phyloP scores from a whole-genome alignment of 441 rosid species.

The Melastoma candidum region DNA sequence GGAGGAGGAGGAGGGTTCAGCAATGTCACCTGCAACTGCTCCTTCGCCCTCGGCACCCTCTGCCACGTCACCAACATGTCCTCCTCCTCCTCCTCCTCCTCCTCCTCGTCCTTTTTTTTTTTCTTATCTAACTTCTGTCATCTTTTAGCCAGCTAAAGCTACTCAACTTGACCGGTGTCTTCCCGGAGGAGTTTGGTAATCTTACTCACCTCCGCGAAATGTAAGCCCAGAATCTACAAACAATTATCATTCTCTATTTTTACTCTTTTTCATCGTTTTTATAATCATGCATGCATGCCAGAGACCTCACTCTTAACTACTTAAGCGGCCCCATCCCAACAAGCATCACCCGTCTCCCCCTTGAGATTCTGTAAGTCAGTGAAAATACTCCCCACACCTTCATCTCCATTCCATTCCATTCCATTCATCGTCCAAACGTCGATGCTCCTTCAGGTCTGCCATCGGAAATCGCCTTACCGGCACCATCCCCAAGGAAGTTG shows the following conservation, averaged over 20 bases:
- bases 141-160: constrained; percentile 5
- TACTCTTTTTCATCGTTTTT: too few relatives aligned
- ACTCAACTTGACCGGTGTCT: constrained; percentile 6
- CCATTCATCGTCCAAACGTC: too few relatives aligned
- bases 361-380: constrained; percentile 29
- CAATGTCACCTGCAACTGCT: constrained; percentile 28
- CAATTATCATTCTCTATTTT: too few relatives aligned
- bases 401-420: too few relatives aligned
- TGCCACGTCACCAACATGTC: constrained; percentile 12
- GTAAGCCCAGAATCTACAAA: background rate
- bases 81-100: background rate
- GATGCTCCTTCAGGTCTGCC: constrained; percentile 29
- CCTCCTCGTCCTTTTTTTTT: too few relatives aligned
- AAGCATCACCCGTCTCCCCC: constrained; percentile 40
- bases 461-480: constrained; percentile 64
- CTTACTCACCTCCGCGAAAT: constrained; percentile 6
- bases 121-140: too few relatives aligned
- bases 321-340: constrained; percentile 67
- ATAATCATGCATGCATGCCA: constrained; percentile 13
- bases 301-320: constrained; percentile 65
- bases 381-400: too few relatives aligned
- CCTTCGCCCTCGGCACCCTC: background rate
- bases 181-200: constrained; percentile 6
- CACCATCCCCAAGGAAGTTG: constrained; percentile 49
- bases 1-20: constrained; percentile 2